Evolutionary conservation across 1,284 basidiomycete genomes (phyloP), one percentile per base, ranked within the genome.

Genomic region (Macrocybe sp.): DNA sequence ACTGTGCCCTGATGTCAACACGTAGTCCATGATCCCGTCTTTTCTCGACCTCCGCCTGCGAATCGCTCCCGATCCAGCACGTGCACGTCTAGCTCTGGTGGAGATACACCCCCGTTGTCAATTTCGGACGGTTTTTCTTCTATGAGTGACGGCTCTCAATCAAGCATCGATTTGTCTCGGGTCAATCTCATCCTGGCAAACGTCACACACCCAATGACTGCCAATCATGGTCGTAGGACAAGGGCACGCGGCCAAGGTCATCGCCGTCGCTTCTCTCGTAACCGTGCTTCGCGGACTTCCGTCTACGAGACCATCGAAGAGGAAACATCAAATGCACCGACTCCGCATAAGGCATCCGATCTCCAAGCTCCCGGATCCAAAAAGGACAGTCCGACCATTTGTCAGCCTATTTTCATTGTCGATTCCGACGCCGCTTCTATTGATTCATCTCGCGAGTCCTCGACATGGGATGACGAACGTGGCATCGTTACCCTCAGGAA

Each of bases 301-400:
- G 73, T 87, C 1, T 89, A 88, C 51, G 86, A 89, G 59, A 89
- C 83, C 0, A 90, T 91, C 46, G 73, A 86, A 44, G 86, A 90
- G 53, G 88, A 90, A 53, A 61, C 72, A 6, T 70, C 72, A 1
- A 68, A 64, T 42, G 66, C 73, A 1, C 63, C 72, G 0, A 70
- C 69, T 1, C 64, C 73, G 0, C 50, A 60, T 12, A 22, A 22
- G 22, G 22, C 22, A 22, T 22, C 22, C 22, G 22, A 22, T 22
- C 22, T 22, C 22, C 63, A 62, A 41, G 58, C 65, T 0, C 31
- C 62, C 11, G 44, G 51, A 6, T 63, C 64, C 7, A 67, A 59
- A 54, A 67, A 63, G 41, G 61, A 57, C 32, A 65, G 60, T 31
- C 68, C 67, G 0, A 70, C 70, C 0, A 64, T 58, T 1, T 57